phyloP scores from a whole-genome alignment of 306 rosid species.

The Pterocarpus macrocarpus region DNA sequence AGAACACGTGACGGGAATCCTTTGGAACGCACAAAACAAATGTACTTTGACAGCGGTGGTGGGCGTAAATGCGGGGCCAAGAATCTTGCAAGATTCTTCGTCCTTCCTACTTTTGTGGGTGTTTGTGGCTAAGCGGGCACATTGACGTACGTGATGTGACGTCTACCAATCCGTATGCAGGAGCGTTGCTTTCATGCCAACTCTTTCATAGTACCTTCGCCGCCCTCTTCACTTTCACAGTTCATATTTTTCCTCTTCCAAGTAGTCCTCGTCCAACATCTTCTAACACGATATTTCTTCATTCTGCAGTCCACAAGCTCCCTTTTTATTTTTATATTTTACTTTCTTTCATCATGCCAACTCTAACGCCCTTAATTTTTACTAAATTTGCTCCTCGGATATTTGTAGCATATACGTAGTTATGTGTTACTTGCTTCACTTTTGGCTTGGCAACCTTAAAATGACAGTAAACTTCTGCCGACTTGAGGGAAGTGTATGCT shows the following conservation, averaged over 20 bases:
- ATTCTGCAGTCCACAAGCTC: too few relatives aligned
- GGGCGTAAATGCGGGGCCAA: background rate
- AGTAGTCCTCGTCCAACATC: too few relatives aligned
- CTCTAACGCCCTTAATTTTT: background rate
- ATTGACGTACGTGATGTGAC: background rate
- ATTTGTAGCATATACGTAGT: background rate
- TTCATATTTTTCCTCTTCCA: background rate
- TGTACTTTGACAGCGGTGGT: background rate
- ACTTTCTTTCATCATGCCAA: background rate
- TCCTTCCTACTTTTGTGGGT: constrained; percentile 46
- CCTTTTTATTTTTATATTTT: background rate
- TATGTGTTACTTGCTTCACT: background rate
- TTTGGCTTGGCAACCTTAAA: background rate
- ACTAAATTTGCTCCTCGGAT: background rate
- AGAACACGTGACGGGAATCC: constrained; percentile 59
- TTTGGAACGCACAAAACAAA: constrained; percentile 38
- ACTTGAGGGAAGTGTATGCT: background rate
- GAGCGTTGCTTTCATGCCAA: constrained; percentile 3
- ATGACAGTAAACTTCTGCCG: background rate
- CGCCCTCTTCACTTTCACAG: background rate
- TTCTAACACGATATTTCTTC: too few relatives aligned
- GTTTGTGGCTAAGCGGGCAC: background rate
- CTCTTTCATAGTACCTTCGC: background rate
- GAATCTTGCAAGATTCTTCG: constrained; percentile 46
- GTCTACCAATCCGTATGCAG: background rate